phyloP scores from a whole-genome alignment of 495 filamentous ascomycete genomes.

The Cairneyella variabilis region DNA sequence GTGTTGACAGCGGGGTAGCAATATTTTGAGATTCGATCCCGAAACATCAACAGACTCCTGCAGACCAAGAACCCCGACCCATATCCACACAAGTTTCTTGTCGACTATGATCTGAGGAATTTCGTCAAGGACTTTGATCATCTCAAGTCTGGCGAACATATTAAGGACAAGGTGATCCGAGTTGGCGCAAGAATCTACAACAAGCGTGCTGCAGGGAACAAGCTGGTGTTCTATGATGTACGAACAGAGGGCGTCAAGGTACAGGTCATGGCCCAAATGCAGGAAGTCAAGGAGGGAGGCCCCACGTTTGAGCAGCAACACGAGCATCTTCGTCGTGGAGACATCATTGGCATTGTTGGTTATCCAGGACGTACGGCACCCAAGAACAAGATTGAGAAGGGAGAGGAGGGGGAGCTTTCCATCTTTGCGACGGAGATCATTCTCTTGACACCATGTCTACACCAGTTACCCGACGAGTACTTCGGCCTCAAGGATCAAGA shows the following conservation, averaged over 20 bases:
- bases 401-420: slow-evolving; percentile 81
- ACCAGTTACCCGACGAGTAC: slow-evolving; percentile 87
- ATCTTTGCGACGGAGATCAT: slow-evolving; percentile 86
- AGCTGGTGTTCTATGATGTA: slow-evolving; percentile 92
- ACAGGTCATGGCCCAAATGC: slow-evolving; percentile 88
- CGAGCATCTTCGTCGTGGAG: slow-evolving; percentile 82
- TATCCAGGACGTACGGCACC: slow-evolving; percentile 87
- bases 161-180: slow-evolving; percentile 65
- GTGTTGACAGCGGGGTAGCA: no score
- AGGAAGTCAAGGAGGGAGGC: slow-evolving; percentile 57
- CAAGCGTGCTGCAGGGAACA: slow-evolving; percentile 75
- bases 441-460: slow-evolving; percentile 85
- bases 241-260: slow-evolving; percentile 77
- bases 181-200: slow-evolving; percentile 86
- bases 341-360: slow-evolving; percentile 84
- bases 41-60: slow-evolving; percentile 79
- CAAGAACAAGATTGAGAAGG: slow-evolving; percentile 65
- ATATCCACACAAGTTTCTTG: slow-evolving; percentile 96
- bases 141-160: slow-evolving; percentile 81
- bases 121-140: slow-evolving; percentile 70
- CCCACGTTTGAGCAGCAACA: slow-evolving; percentile 80
- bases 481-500: slow-evolving; percentile 95
- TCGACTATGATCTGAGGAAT: slow-evolving; percentile 71
- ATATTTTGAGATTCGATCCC: slow-evolving; percentile 96
- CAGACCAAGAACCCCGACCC: slow-evolving; percentile 78